These are phyloP conservation scores for Saksenaea oblongispora DNA, from an alignment of 371 early-diverging fungal species.

Conservation along the genomic window DNA sequence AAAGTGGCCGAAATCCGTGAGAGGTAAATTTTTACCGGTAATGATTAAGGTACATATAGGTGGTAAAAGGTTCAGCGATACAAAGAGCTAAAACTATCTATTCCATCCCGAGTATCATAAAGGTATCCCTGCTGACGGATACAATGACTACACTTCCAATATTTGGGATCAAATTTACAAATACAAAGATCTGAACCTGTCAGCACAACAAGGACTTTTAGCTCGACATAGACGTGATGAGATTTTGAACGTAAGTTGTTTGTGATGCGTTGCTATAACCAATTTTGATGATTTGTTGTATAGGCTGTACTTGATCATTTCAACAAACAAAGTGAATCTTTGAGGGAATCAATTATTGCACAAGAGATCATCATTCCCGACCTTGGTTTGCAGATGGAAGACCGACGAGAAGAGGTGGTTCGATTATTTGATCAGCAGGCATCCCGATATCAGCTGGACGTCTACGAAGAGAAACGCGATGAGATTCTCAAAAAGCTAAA, in stretches of 20 bases:
- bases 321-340: too few species aligned
- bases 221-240: slow-evolving; percentile 98
- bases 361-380: too few species aligned
- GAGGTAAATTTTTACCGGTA: slow-evolving; percentile 44
- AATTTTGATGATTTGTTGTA: too few species aligned
- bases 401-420: too few species aligned
- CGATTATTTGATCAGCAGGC: too few species aligned
- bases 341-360: too few species aligned
- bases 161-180: slow-evolving; percentile 94
- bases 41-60: too few species aligned
- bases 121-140: slow-evolving; percentile 95
- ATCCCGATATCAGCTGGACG: too few species aligned
- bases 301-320: too few species aligned
- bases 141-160: slow-evolving; percentile 83
- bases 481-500: too few species aligned
- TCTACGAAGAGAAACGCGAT: too few species aligned
- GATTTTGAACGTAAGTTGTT: slow-evolving; percentile 68
- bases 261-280: background rate
- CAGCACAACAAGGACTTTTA: slow-evolving; percentile 96
- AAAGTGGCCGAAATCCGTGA: slow-evolving; percentile 68
- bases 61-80: slow-evolving; percentile 77
- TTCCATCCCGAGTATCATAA: slow-evolving; percentile 89
- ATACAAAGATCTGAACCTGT: slow-evolving; percentile 95
- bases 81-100: slow-evolving; percentile 69
- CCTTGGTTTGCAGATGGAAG: too few species aligned